Conservation (phyloP, 2,329 filamentous ascomycete genomes). For the Apiospora marii region DNA sequence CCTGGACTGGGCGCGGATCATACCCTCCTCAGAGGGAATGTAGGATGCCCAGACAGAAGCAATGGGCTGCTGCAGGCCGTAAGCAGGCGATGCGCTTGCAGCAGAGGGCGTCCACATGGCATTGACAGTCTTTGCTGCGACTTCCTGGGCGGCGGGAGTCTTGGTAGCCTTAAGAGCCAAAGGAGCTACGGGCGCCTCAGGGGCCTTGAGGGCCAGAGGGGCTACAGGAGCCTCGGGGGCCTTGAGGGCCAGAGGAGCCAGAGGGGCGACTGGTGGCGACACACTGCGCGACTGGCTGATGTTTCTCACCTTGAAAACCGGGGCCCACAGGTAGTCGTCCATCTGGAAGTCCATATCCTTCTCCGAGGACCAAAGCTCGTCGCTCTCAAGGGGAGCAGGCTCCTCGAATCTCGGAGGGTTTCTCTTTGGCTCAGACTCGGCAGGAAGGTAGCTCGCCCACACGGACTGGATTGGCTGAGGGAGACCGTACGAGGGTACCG, state of each 20-base stretch:
- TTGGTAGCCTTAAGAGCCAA: background rate
- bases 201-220: background rate
- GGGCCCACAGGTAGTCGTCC: slow-evolving; percentile 13
- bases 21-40: slow-evolving; percentile 12
- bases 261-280: background rate
- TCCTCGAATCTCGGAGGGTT: background rate
- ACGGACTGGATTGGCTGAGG: slow-evolving; percentile 6
- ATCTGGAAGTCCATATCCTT: slow-evolving; percentile 16
- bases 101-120: slow-evolving; percentile 7
- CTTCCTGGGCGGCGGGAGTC: background rate
- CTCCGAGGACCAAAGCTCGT: slow-evolving; percentile 1
- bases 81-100: background rate
- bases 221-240: background rate
- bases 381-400: slow-evolving; percentile 6
- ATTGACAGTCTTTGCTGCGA: background rate
- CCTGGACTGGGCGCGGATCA: slow-evolving; percentile 4
- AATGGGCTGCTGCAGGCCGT: slow-evolving; percentile 17
- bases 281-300: slow-evolving; percentile 1
- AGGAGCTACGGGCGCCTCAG: background rate
- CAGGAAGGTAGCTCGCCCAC: slow-evolving; percentile 19
- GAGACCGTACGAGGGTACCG: slow-evolving; percentile 9
- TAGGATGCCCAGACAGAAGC: slow-evolving; percentile 13
- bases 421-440: background rate
- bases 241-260: background rate
- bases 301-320: background rate